Base-by-base conservation (phyloP, 2,329 filamentous ascomycete genomes). In the Sporothrix luriei region DNA sequence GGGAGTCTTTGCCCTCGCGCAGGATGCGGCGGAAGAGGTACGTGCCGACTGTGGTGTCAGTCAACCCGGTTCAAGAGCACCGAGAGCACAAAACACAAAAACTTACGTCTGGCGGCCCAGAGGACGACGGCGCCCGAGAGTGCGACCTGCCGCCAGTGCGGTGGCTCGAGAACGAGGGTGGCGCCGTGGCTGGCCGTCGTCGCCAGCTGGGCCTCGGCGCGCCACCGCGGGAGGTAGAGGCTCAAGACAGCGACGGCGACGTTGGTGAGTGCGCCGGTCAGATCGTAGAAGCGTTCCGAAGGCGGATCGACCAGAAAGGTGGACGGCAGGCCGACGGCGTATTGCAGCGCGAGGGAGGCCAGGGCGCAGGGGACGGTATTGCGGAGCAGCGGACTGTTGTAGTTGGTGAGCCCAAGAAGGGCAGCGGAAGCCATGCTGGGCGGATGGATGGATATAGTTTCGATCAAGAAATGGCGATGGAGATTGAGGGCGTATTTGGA, bases 241-340 rank as follows among this genome's bases (percentile, higher is more conserved):
- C 84, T 87, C 38, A 90, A 77, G 0, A 86, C 84, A 16, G 87
- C 87, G 76, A 88, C 88, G 68, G 87, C 86, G 49, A 91, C 82
- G 75, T 89, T 90, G 2, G 89, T 91, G 43, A 89, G 75, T 16
- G 87, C 88, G 62, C 89, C 89, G 1, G 87, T 89, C 62, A 89
- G 71, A 76, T 91, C 90, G 76, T 90, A 91, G 81, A 90, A 90
- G 49, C 86, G 84, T 75, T 91, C 90, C 7, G 86, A 85, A 74
- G 87, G 83, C 43, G 81, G 80, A 33, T 83, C 72, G 71, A 90
- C 86, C 2, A 69, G 29, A 33, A 66, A 69, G 5, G 66, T 71
- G 6, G 87, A 90, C 5, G 89, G 89, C 1, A 89, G 76, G 4
- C 87, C 89, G 7, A 87, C 85, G 52, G 83, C 86, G 10, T 84